phyloP scores from a whole-genome alignment of 441 rosid species.

The Lagerstroemia fauriei region DNA sequence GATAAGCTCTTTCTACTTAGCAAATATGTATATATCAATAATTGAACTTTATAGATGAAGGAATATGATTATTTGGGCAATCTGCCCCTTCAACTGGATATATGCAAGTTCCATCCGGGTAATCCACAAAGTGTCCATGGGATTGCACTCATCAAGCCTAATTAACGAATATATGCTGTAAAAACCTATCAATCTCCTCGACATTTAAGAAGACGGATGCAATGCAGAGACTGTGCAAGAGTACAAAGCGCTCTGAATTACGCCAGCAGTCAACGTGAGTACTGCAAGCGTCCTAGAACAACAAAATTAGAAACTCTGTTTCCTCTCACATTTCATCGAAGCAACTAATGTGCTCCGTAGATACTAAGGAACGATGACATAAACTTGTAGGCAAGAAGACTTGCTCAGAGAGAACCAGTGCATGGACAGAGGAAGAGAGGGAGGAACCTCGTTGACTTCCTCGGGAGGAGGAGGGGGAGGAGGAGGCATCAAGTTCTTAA shows the following conservation, averaged over 20 bases:
- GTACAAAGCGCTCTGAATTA: not conserved
- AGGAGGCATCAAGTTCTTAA: slow-evolving; percentile 48
- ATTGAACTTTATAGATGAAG: not conserved
- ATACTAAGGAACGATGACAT: not conserved
- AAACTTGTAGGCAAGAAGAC: not conserved
- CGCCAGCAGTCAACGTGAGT: not conserved
- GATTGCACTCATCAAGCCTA: not conserved
- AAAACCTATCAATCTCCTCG: not conserved
- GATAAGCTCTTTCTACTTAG: not conserved
- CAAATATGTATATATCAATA: not conserved
- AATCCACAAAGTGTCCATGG: not conserved
- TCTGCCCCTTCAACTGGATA: not conserved
- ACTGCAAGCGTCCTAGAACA: not conserved
- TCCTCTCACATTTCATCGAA: not conserved
- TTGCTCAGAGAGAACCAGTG: not conserved
- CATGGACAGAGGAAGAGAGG: not conserved
- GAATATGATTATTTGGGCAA: not conserved
- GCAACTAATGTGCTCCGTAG: not conserved
- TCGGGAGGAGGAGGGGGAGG: slow-evolving; percentile 57
- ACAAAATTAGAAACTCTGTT: not conserved
- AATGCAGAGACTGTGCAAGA: not conserved
- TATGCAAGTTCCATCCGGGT: not conserved
- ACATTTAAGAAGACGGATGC: not conserved
- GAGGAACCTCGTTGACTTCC: slow-evolving; percentile 85
- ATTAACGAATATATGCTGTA: not conserved